These are phyloP conservation scores for Fonsecaea pedrosoi DNA, from an alignment of 2,329 filamentous ascomycete genomes.

Conservation along the genomic window DNA sequence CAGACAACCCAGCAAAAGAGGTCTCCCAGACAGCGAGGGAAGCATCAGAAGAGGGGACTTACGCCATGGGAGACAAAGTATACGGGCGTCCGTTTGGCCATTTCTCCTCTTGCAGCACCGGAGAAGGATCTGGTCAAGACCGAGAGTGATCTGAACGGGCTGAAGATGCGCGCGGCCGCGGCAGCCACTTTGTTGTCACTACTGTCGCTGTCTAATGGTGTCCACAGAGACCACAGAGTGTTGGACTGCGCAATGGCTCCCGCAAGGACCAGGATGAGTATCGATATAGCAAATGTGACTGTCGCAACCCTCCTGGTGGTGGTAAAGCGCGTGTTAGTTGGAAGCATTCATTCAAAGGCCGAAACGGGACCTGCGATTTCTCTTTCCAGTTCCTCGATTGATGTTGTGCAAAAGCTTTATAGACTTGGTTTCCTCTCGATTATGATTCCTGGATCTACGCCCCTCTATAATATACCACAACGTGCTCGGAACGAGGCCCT, in stretches of 20 bases:
- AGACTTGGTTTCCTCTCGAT: not conserved
- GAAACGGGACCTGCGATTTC: not conserved
- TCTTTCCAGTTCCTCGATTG: not conserved
- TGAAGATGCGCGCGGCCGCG: conserved; percentile 1
- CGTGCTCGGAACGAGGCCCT: conserved; percentile 5
- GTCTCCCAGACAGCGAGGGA: no score
- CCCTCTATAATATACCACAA: not conserved
- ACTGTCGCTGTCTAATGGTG: not conserved
- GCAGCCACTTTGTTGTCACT: conserved; percentile 20
- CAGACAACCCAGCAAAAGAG: not conserved
- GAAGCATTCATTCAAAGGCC: conserved; percentile 12
- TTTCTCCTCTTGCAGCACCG: not conserved
- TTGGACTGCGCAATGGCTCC: conserved; percentile 13
- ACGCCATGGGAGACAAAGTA: conserved; percentile 61
- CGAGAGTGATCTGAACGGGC: conserved; percentile 7
- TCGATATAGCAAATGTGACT: conserved; percentile 5
- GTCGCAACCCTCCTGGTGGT: not conserved
- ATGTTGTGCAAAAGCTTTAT: not conserved
- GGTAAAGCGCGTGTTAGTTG: not conserved
- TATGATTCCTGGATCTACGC: not conserved
- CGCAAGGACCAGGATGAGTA: conserved; percentile 13
- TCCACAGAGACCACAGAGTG: not conserved
- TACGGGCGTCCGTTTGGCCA: conserved; percentile 53
- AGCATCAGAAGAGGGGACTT: conserved; percentile 2
- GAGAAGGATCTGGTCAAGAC: not conserved